phyloP scores from a whole-genome alignment of 352 stramenopile species.

The Globisporangium paroecandrum region DNA sequence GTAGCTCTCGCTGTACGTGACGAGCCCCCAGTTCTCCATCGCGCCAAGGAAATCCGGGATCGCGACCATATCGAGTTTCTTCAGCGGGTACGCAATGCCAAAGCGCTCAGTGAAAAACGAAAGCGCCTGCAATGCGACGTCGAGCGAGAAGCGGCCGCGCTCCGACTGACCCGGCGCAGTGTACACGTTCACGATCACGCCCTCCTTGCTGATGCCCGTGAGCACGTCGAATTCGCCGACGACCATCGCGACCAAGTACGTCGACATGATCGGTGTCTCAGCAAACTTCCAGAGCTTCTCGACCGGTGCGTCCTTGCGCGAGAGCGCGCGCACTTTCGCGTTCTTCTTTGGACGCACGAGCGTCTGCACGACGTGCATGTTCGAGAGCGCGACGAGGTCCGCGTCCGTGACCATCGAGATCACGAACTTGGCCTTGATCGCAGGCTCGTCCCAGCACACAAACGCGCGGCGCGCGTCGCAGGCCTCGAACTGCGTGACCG shows the following conservation, averaged over 20 bases:
- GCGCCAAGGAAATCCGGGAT: slow-evolving; percentile 95
- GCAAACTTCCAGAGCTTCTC: slow-evolving; percentile 86
- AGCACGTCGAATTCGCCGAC: slow-evolving; percentile 96
- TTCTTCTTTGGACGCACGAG: slow-evolving; percentile 56
- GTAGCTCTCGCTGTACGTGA: slow-evolving; percentile 95
- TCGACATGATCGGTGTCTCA: slow-evolving; percentile 96
- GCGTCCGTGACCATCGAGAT: slow-evolving; percentile 91
- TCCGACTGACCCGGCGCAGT: slow-evolving; percentile 90
- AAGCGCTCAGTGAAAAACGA: slow-evolving; percentile 75
- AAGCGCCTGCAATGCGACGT: slow-evolving; percentile 54
- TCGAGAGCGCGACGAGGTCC: slow-evolving; percentile 91
- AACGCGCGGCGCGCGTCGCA: slow-evolving; percentile 92
- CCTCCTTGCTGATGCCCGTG: slow-evolving; percentile 83
- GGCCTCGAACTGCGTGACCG: slow-evolving; percentile 82
- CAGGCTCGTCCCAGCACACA: slow-evolving; percentile 97
- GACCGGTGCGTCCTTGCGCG: slow-evolving; percentile 34
- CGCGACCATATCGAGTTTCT: slow-evolving; percentile 97
- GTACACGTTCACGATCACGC: slow-evolving; percentile 95
- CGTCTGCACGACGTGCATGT: slow-evolving; percentile 94
- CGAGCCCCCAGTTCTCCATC: slow-evolving; percentile 95
- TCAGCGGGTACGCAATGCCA: slow-evolving; percentile 93
- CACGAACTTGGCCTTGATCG: slow-evolving; percentile 93
- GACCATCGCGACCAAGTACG: slow-evolving; percentile 95
- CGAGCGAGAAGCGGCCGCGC: slow-evolving; percentile 89
- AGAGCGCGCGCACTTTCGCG: slow-evolving; percentile 44